Conservation (phyloP, 179 eudicot species). For the Carnegiea gigantea region DNA sequence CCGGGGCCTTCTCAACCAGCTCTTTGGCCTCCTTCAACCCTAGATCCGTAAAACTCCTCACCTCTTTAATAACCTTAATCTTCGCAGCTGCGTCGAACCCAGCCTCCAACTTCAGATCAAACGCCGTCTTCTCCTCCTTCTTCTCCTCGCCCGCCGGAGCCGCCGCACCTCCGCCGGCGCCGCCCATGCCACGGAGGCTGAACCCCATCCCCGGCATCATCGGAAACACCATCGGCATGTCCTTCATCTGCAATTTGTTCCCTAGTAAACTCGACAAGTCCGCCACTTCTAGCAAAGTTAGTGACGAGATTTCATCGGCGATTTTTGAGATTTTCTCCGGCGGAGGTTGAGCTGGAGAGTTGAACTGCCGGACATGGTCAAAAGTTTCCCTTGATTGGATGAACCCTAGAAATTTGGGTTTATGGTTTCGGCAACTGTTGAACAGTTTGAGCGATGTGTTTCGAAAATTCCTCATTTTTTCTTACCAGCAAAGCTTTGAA, state of each 20-base stretch:
- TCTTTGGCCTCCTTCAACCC: conserved; percentile 97
- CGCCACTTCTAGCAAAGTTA: conserved; percentile 66
- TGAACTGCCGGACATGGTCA: conserved; percentile 24
- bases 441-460: conserved; percentile 18
- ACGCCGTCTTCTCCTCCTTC: conserved; percentile 71
- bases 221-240: conserved; percentile 75
- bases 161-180: conserved; percentile 36
- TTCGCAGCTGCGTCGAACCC: conserved; percentile 73
- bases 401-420: conserved; percentile 31
- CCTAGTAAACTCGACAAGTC: conserved; percentile 63
- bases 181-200: conserved; percentile 40
- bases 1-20: conserved; percentile 92
- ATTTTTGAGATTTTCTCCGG: conserved; percentile 50
- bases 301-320: conserved; percentile 66
- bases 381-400: conserved; percentile 15
- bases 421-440: conserved; percentile 24
- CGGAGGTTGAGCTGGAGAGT: conserved; percentile 33
- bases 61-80: conserved; percentile 94
- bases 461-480: conserved; percentile 34
- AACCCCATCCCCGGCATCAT: conserved; percentile 99
- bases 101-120: conserved; percentile 88
- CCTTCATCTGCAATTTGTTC: conserved; percentile 54
- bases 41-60: conserved; percentile 75
- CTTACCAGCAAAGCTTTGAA: too few species aligned
- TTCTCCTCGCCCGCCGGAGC: conserved; percentile 36